Conservation (phyloP, 2,329 filamentous ascomycete genomes). For the Aspergillus pseudonomiae region DNA sequence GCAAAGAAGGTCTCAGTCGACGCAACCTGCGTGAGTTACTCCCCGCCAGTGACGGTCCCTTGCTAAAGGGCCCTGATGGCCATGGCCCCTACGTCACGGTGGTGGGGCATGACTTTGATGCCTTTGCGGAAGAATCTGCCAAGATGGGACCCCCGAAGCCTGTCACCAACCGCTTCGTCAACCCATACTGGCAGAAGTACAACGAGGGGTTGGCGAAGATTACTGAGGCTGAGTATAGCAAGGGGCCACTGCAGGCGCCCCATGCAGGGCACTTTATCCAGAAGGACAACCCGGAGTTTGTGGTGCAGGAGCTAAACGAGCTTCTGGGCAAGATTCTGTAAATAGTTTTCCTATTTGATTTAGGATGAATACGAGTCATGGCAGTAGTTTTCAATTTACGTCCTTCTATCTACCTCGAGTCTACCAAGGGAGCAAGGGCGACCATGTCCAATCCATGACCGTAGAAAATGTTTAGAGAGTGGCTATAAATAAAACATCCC, state of each 20-base stretch:
- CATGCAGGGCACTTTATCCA: conserved; percentile 61
- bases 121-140: conserved; percentile 53
- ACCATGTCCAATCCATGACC: no score
- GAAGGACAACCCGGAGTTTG: conserved; percentile 54
- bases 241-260: conserved; percentile 51
- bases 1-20: conserved; percentile 55
- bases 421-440: no score
- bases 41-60: conserved; percentile 48
- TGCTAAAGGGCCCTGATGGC: conserved; percentile 41
- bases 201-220: conserved; percentile 55
- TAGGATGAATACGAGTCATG: no score
- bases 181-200: conserved; percentile 58
- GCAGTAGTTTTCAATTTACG: no score
- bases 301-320: conserved; percentile 36
- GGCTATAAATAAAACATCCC: no score
- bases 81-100: conserved; percentile 50
- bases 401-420: no score
- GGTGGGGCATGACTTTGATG: conserved; percentile 57
- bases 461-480: no score
- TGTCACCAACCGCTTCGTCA: conserved; percentile 55
- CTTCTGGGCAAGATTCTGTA: conserved; percentile 22
- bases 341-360: background rate
- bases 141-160: conserved; percentile 37
- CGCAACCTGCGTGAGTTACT: conserved; percentile 48
- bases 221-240: conserved; percentile 43